Conservation (phyloP, 169 alveolate genomes). For the Plasmodium falciparum region DNA sequence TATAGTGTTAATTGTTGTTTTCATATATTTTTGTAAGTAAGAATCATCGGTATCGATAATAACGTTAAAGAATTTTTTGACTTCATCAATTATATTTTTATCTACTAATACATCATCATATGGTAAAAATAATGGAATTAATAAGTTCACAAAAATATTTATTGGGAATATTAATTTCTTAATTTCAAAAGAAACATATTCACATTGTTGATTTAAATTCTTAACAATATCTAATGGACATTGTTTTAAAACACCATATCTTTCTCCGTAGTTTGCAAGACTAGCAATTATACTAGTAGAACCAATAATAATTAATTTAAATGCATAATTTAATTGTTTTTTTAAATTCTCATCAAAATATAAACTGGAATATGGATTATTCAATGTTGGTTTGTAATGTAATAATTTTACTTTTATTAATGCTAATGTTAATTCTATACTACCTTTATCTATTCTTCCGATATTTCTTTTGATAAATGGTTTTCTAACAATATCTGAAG, state of each 20-base stretch:
- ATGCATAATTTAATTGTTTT: slow-evolving; percentile 56
- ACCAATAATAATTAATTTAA: slow-evolving; percentile 38
- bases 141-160: slow-evolving; percentile 52
- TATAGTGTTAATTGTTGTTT: slow-evolving; percentile 22
- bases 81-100: slow-evolving; percentile 16
- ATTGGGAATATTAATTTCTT: slow-evolving; percentile 49
- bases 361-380: slow-evolving; percentile 42
- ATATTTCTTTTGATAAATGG: slow-evolving; percentile 65
- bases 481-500: slow-evolving; percentile 31
- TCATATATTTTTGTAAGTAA: slow-evolving; percentile 29
- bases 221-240: slow-evolving; percentile 40
- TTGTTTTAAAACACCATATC: slow-evolving; percentile 24
- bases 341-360: slow-evolving; percentile 59
- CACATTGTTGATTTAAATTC: slow-evolving; percentile 6
- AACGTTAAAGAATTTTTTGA: slow-evolving; percentile 36
- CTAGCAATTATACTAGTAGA: slow-evolving; percentile 41
- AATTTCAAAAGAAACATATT: slow-evolving; percentile 18
- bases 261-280: slow-evolving; percentile 54
- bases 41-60: slow-evolving; percentile 32
- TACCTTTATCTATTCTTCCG: slow-evolving; percentile 64
- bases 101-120: slow-evolving; percentile 37
- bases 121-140: slow-evolving; percentile 63
- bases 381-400: slow-evolving; percentile 28
- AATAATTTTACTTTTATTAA: slow-evolving; percentile 55
- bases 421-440: slow-evolving; percentile 50